Evolutionary conservation across 176 grass and related monocot genomes (phyloP), one percentile per base, ranked within the genome.

Genomic region (Oropetium thomaeum): DNA sequence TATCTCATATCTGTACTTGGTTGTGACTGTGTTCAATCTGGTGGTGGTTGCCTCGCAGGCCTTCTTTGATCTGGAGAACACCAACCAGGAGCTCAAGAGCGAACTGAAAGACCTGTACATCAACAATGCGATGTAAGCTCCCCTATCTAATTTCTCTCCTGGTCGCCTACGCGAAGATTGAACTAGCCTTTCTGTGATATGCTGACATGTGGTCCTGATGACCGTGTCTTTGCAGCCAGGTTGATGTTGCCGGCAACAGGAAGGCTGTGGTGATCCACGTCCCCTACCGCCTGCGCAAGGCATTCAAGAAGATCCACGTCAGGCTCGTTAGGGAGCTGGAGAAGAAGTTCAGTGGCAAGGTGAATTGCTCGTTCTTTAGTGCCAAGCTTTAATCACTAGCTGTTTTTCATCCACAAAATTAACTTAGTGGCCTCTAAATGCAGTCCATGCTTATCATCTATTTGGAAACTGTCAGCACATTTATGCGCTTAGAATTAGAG

Each of bases 341-440:
- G 77, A 97, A 97, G 90, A 97, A 97, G 63, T 97, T 97, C 38
- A 97, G 93, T 43, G 93, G 90, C 66, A 97, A 97, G 88, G 93
- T 96, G 57, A 68, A 58, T 73, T 71, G 3, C 15, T 6, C 22
- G 1, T 73, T 23, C 8, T 10, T 45, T 69, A 8, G 28, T 9
- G 7, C 5, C 1, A 20, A 5, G 64, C 38, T 13, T 3, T 41
- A 49, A 69, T 45, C 1, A 20, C 19, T 32, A 49, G 7, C 10
- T 10, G 34, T 34, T 35, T 52, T 15, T 52, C 22, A 26, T 9
- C 23, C 5, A 27, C 10, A 29, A 29, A 59, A 59, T 30, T 12
- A 7, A 59, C 26, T 30, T 29, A 59, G 11, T 29, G 26, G 22
- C 11, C 5, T 59, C 5, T 29, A 25, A 30, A 23, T 62, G 57